phyloP scores from a whole-genome alignment of 1,139 yeast genomes.

The Saccharomyces hybrid region DNA sequence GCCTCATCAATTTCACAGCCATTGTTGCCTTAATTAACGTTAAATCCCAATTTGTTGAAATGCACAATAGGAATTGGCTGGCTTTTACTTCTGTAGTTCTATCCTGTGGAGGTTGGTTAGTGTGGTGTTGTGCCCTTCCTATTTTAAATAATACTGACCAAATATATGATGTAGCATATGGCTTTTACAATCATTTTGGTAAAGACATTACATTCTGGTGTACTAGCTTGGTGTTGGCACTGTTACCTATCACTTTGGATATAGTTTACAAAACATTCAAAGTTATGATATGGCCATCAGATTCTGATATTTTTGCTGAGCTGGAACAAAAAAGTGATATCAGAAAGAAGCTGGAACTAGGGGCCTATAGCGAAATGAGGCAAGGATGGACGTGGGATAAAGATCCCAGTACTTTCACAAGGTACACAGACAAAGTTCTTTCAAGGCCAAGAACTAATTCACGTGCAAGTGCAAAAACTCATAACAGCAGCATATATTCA shows the following conservation, averaged over 20 bases:
- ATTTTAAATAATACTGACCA: slow-evolving; percentile 53
- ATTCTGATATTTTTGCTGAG: slow-evolving; percentile 70
- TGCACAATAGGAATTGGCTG: slow-evolving; percentile 70
- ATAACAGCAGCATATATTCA: neutral
- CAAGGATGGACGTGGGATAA: slow-evolving; percentile 71
- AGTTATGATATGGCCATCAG: slow-evolving; percentile 55
- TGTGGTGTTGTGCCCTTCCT: slow-evolving; percentile 78
- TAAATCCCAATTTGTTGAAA: slow-evolving; percentile 75
- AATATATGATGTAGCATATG: slow-evolving; percentile 67
- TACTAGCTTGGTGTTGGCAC: slow-evolving; percentile 46
- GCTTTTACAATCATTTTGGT: slow-evolving; percentile 67
- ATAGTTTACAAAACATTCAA: slow-evolving; percentile 52
- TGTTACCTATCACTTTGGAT: slow-evolving; percentile 61
- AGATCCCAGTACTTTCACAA: slow-evolving; percentile 31
- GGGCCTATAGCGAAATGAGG: slow-evolving; percentile 61
- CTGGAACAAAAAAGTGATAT: slow-evolving; percentile 65
- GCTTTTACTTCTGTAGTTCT: slow-evolving; percentile 61
- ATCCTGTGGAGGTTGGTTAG: slow-evolving; percentile 83
- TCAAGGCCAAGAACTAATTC: slow-evolving; percentile 12
- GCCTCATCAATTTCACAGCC: slow-evolving; percentile 66
- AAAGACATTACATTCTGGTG: slow-evolving; percentile 83
- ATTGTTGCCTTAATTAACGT: slow-evolving; percentile 66
- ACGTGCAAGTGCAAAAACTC: slow-evolving; percentile 22
- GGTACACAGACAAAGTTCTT: slow-evolving; percentile 23
- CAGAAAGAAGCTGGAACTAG: slow-evolving; percentile 63